phyloP scores from a whole-genome alignment of 169 alveolate genomes.

The Plasmodium sp. region DNA sequence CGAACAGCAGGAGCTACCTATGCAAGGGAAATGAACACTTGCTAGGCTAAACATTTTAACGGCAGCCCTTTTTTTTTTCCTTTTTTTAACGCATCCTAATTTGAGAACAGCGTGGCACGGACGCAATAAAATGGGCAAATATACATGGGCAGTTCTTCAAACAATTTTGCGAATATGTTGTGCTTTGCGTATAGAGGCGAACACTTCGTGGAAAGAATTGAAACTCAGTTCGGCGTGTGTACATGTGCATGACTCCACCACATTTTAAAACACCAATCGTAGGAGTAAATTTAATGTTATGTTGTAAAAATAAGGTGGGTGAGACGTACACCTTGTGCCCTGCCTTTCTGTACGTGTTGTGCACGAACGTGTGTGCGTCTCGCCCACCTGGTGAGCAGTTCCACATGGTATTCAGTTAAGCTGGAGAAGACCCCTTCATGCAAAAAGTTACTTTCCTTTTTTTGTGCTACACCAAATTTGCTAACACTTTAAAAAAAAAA shows the following conservation, averaged over 20 bases:
- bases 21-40: background rate
- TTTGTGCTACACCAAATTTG: background rate
- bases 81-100: background rate
- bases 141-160: background rate
- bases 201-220: background rate
- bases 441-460: background rate
- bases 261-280: background rate
- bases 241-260: background rate
- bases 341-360: background rate
- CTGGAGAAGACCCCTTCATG: background rate
- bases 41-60: background rate
- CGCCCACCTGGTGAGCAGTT: background rate
- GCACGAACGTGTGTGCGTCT: background rate
- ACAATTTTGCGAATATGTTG: background rate
- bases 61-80: background rate
- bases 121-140: background rate
- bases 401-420: background rate
- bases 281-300: background rate
- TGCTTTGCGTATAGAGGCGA: background rate
- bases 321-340: background rate
- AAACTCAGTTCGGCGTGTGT: background rate
- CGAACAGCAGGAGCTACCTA: background rate
- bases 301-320: background rate
- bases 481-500: background rate
- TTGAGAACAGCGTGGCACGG: background rate